Evolutionary conservation across 306 rosid species (phyloP).

Genomic region (Mucuna pruriens): DNA sequence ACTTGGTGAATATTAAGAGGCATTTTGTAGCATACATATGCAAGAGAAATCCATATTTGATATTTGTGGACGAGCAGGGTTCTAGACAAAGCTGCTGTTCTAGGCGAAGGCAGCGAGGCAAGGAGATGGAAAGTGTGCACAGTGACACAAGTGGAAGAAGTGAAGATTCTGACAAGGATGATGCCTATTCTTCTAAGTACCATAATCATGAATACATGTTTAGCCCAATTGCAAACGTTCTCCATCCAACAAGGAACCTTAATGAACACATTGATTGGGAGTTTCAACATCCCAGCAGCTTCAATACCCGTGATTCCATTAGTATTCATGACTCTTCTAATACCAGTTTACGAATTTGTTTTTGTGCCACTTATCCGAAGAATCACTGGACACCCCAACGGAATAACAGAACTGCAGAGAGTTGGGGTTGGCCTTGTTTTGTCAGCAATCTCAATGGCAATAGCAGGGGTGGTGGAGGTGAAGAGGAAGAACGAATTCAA

Average conservation of each 20-base stretch:
- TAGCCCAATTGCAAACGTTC: conserved; percentile 63
- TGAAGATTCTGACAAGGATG: conserved; percentile 69
- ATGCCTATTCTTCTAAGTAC: conserved; percentile 65
- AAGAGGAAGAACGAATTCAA: conserved; percentile 47
- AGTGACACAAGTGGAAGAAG: conserved; percentile 60
- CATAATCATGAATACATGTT: conserved; percentile 62
- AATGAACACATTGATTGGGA: conserved; percentile 49
- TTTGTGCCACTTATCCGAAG: conserved; percentile 51
- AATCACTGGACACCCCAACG: conserved; percentile 55
- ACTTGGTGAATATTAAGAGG: background rate
- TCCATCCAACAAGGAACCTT: conserved; percentile 56
- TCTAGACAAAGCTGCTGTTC: conserved; percentile 64
- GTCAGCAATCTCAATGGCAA: conserved; percentile 58
- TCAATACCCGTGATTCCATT: conserved; percentile 66
- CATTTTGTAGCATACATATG: background rate
- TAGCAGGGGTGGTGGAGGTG: conserved; percentile 55
- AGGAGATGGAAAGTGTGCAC: conserved; percentile 56
- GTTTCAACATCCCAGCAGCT: conserved; percentile 45
- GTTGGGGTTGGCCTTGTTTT: conserved; percentile 64
- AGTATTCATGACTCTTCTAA: conserved; percentile 60
- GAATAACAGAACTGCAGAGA: conserved; percentile 59
- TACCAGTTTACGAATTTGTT: conserved; percentile 54
- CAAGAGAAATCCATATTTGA: background rate
- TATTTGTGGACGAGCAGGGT: conserved; percentile 33
- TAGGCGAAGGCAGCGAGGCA: conserved; percentile 35